Percentiles rank a stretch among this genome's conserved stretches.
phyloP scores from a whole-genome alignment of 148 eudicot genomes.

The Dysphania ambrosioides region DNA sequence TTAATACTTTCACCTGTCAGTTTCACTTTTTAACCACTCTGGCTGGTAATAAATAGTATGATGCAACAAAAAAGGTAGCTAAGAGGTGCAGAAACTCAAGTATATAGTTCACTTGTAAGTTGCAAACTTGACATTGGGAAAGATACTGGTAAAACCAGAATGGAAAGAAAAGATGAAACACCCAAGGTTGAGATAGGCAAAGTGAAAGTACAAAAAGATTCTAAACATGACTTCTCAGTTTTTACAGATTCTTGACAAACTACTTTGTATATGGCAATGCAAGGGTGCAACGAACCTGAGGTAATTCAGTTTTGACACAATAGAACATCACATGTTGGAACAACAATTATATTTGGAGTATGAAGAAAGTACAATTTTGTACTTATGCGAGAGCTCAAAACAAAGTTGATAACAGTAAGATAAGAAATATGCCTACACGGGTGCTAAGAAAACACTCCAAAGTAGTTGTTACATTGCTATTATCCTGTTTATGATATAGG shows the following conservation, averaged over 20 bases:
- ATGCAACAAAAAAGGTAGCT: background rate
- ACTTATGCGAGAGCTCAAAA: background rate
- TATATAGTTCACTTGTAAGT: slow-evolving; percentile 18
- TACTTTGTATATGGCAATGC: background rate
- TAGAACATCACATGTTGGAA: slow-evolving; percentile 27
- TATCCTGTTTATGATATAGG: no score
- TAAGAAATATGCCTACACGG: background rate
- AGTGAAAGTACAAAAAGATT: slow-evolving; percentile 14
- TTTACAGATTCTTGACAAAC: background rate
- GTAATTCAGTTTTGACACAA: slow-evolving; percentile 9
- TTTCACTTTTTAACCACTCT: slow-evolving; percentile 15
- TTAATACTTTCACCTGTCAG: background rate
- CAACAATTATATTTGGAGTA: background rate
- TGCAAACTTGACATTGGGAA: slow-evolving; percentile 3
- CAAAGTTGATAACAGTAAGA: background rate
- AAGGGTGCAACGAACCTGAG: slow-evolving; percentile 12
- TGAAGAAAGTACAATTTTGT: slow-evolving; percentile 9
- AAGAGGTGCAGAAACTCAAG: slow-evolving; percentile 21
- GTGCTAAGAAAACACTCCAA: no score
- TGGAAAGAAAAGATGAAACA: slow-evolving; percentile 10
- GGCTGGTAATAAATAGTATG: background rate
- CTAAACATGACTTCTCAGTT: slow-evolving; percentile 12
- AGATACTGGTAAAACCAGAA: no score
- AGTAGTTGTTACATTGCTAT: no score
- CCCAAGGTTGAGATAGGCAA: slow-evolving; percentile 6